Evolutionary conservation across 441 rosid species (phyloP).

Genomic region (Rhodomyrtus psidioides): DNA sequence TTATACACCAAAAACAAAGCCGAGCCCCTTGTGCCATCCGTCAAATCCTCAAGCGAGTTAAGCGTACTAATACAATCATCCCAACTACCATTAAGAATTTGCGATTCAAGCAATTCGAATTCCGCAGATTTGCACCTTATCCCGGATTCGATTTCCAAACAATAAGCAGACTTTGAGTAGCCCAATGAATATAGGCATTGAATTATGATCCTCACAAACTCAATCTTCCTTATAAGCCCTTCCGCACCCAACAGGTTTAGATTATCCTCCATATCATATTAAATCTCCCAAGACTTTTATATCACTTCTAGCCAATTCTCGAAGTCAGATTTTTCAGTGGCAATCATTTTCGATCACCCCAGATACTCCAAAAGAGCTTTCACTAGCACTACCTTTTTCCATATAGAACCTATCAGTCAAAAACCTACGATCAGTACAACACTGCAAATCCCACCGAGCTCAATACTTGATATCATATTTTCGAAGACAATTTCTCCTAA

Average conservation of each 20-base stretch:
- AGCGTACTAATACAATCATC: conserved; percentile 43
- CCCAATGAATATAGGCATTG: conserved; percentile 74
- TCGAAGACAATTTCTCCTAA: background rate
- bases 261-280: conserved; percentile 45
- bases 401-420: background rate
- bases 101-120: conserved; percentile 45
- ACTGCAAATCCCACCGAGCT: background rate
- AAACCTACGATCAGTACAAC: background rate
- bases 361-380: background rate
- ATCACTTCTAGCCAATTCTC: background rate
- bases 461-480: background rate
- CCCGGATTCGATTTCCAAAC: conserved; percentile 61
- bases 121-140: conserved; percentile 36
- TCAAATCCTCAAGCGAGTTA: conserved; percentile 23
- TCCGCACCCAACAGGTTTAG: conserved; percentile 35
- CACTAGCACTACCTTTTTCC: background rate
- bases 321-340: background rate
- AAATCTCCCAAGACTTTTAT: background rate
- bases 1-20: conserved; percentile 57
- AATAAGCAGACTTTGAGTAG: conserved; percentile 54
- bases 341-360: background rate
- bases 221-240: conserved; percentile 53
- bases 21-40: conserved; percentile 35
- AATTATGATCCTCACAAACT: conserved; percentile 55
- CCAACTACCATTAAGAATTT: conserved; percentile 59